A percentile compares a stretch with the other conserved stretches of the same genome.
Conservation (phyloP, 1,139 yeast species). For the Candida tropicalis region DNA sequence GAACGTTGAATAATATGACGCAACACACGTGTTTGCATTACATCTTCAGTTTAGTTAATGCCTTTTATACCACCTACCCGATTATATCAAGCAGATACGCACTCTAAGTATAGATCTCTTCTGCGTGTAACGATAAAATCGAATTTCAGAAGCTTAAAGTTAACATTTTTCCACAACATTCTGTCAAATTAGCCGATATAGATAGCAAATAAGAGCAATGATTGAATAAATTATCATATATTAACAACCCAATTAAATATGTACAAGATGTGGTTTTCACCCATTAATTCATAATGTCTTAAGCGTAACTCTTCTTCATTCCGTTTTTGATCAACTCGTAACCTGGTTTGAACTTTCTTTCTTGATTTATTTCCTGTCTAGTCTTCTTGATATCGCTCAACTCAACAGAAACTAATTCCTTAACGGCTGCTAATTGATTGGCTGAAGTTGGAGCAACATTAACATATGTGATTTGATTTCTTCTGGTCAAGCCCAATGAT, state of each 20-base stretch:
- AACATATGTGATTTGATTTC: constrained; percentile 76
- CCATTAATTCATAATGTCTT: background rate
- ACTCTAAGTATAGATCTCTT: too few relatives aligned
- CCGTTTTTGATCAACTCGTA: constrained; percentile 33
- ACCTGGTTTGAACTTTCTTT: constrained; percentile 68
- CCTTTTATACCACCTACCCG: too few relatives aligned
- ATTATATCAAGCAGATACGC: too few relatives aligned
- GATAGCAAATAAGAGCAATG: background rate
- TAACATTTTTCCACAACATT: too few relatives aligned
- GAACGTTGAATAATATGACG: too few relatives aligned
- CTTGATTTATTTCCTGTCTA: constrained; percentile 52
- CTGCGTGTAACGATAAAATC: too few relatives aligned
- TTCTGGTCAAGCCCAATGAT: constrained; percentile 73
- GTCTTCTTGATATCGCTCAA: constrained; percentile 58
- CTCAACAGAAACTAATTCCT: constrained; percentile 88
- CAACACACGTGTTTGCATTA: too few relatives aligned
- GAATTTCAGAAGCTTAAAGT: too few relatives aligned
- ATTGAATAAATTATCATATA: background rate
- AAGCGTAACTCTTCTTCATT: constrained; percentile 12
- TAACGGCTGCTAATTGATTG: constrained; percentile 79
- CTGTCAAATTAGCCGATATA: too few relatives aligned
- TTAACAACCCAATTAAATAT: background rate
- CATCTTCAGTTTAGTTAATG: too few relatives aligned
- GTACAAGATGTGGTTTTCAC: background rate
- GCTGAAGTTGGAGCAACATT: constrained; percentile 78